Conservation (phyloP, 1,284 basidiomycete species). For the Pseudozyma tsukubaensis region DNA sequence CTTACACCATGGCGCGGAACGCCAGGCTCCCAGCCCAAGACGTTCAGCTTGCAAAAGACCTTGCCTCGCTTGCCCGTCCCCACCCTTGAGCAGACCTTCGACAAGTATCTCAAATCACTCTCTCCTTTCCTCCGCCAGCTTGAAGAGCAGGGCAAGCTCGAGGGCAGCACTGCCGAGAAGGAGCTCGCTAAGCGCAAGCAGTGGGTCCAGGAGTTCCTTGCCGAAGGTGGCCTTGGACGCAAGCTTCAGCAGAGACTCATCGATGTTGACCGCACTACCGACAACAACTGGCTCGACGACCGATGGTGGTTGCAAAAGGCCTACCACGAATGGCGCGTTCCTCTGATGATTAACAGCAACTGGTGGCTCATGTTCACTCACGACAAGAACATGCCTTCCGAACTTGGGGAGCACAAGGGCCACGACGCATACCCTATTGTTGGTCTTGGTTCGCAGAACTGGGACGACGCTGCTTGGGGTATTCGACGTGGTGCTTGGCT, state of each 20-base stretch:
- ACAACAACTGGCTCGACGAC: slow-evolving; percentile 94
- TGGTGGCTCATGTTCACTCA: slow-evolving; percentile 91
- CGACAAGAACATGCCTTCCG: slow-evolving; percentile 71
- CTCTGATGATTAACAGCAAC: slow-evolving; percentile 90
- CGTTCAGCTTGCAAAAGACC: slow-evolving; percentile 69
- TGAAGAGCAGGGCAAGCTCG: slow-evolving; percentile 73
- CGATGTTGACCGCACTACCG: slow-evolving; percentile 85
- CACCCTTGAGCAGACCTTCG: slow-evolving; percentile 79
- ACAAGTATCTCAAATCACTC: slow-evolving; percentile 82
- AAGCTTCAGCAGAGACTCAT: slow-evolving; percentile 82
- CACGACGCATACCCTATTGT: slow-evolving; percentile 60
- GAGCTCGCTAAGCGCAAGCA: slow-evolving; percentile 76
- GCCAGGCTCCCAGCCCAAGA: slow-evolving; percentile 67
- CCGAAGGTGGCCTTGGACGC: slow-evolving; percentile 75
- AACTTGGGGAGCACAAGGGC: slow-evolving; percentile 52
- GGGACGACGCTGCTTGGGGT: slow-evolving; percentile 77
- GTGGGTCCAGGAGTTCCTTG: slow-evolving; percentile 80
- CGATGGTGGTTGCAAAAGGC: slow-evolving; percentile 91
- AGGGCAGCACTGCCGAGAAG: slow-evolving; percentile 72
- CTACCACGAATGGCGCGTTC: slow-evolving; percentile 89
- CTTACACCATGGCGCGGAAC: slow-evolving; percentile 64
- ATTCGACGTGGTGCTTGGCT: slow-evolving; percentile 87
- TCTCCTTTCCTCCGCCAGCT: slow-evolving; percentile 79
- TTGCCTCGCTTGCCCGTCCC: slow-evolving; percentile 86
- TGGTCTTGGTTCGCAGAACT: slow-evolving; percentile 52